Evolutionary conservation across 192 early-diverging fungal genomes (phyloP).

Genomic region (Mortierella alpina): DNA sequence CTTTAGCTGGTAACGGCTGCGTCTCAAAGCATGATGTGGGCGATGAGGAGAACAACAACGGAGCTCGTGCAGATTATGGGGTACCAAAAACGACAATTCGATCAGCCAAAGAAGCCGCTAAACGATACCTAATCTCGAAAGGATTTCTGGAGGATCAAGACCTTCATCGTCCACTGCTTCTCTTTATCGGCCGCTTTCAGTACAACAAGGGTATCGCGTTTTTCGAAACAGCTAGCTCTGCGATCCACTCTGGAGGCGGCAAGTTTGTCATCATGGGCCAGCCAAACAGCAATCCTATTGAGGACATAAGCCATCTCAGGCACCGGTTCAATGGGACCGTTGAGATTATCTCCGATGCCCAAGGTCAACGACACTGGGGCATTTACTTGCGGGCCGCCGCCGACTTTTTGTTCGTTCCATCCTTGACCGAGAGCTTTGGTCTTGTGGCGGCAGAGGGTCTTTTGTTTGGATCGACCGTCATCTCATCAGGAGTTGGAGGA

Average conservation of each 20-base stretch:
- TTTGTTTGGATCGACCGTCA: conserved; percentile 63
- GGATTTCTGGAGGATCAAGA: conserved; percentile 51
- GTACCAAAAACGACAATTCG: conserved; percentile 24
- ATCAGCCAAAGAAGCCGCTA: conserved; percentile 59
- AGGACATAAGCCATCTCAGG: conserved; percentile 45
- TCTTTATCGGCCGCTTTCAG: conserved; percentile 68
- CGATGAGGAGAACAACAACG: background rate
- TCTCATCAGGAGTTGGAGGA: conserved; percentile 65
- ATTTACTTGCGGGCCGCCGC: conserved; percentile 62
- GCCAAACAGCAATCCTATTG: conserved; percentile 60
- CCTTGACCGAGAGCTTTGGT: conserved; percentile 66
- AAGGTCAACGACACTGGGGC: conserved; percentile 59
- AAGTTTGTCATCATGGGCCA: conserved; percentile 68
- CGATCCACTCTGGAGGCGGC: conserved; percentile 51
- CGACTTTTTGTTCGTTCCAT: conserved; percentile 65
- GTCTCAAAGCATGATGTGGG: background rate
- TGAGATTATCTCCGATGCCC: conserved; percentile 43
- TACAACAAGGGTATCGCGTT: conserved; percentile 67
- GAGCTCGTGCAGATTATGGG: background rate
- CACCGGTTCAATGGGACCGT: conserved; percentile 53
- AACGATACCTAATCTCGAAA: conserved; percentile 54
- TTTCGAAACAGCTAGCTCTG: conserved; percentile 47
- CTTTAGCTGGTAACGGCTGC: background rate
- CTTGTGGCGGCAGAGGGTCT: conserved; percentile 67
- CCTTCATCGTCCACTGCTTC: conserved; percentile 51